These are phyloP conservation scores for Dendrobium catenatum DNA, from an alignment of 106 monocot genomes.

Conservation along the genomic window DNA sequence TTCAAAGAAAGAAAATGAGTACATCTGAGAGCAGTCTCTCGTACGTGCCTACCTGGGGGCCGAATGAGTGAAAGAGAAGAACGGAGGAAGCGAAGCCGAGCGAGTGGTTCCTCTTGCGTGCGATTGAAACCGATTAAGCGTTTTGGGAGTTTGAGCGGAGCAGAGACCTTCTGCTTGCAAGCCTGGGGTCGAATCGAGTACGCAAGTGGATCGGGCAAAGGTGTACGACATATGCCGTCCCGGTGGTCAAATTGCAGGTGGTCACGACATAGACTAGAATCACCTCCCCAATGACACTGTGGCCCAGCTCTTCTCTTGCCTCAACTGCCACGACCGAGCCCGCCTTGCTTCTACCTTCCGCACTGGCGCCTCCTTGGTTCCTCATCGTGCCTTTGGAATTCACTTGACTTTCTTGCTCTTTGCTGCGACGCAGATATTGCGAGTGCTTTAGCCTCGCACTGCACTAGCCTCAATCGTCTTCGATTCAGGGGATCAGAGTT, in stretches of 20 bases:
- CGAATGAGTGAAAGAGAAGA: no score
- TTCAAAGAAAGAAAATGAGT: no score
- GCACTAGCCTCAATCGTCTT: slow-evolving; percentile 33
- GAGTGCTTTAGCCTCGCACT: slow-evolving; percentile 40
- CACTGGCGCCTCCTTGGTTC: slow-evolving; percentile 67
- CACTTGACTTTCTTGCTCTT: slow-evolving; percentile 75
- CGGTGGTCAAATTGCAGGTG: neutral
- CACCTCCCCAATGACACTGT: slow-evolving; percentile 72
- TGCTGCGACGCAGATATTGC: slow-evolving; percentile 31
- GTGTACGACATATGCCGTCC: slow-evolving; percentile 7
- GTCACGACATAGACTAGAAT: slow-evolving; percentile 57
- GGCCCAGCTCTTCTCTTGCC: slow-evolving; percentile 62
- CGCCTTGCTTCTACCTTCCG: slow-evolving; percentile 65
- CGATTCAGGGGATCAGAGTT: slow-evolving; percentile 33
- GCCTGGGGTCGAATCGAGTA: no score
- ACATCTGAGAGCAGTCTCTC: no score
- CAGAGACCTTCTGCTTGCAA: no score
- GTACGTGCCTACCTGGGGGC: no score
- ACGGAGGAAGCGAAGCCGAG: no score
- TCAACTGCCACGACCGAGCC: slow-evolving; percentile 93
- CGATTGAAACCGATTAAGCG: no score
- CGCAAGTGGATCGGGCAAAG: neutral
- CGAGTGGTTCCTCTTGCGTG: no score
- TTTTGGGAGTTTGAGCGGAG: no score
- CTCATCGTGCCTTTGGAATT: slow-evolving; percentile 69